phyloP scores from a whole-genome alignment of 1,284 basidiomycete genomes.

The Paramarasmius palmivorus region DNA sequence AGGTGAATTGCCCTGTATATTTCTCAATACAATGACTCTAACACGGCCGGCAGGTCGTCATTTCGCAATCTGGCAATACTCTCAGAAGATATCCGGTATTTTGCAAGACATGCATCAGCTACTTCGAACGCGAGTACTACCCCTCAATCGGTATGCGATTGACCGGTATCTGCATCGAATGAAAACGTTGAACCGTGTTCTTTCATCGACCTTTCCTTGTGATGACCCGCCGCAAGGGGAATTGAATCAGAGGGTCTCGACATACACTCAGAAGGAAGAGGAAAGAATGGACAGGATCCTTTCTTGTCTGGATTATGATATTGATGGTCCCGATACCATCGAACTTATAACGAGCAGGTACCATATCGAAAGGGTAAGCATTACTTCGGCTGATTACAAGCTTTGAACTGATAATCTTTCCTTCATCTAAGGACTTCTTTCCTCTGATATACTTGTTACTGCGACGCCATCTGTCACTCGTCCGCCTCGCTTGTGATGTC shows the following conservation, averaged over 20 bases:
- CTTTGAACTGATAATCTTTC: background rate
- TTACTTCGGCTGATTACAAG: background rate
- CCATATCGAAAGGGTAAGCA: constrained; percentile 14
- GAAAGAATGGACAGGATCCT: constrained; percentile 9
- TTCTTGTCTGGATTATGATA: constrained; percentile 10
- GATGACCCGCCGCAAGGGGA: constrained; percentile 3
- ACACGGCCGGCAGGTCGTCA: constrained; percentile 8
- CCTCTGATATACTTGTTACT: constrained; percentile 13
- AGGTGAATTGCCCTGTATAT: constrained; percentile 2
- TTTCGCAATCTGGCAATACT: constrained; percentile 11
- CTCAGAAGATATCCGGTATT: constrained; percentile 9
- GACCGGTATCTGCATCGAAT: constrained; percentile 4
- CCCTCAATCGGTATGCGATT: constrained; percentile 7
- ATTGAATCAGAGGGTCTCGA: constrained; percentile 2
- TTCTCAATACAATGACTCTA: background rate
- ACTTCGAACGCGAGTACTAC: constrained; percentile 5
- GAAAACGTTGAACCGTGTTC: constrained; percentile 6
- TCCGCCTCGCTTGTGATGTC: background rate
- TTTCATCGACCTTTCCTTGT: constrained; percentile 5
- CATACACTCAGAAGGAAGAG: constrained; percentile 11
- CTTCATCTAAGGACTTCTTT: constrained; percentile 7
- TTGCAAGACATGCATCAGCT: constrained; percentile 2
- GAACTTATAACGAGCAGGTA: constrained; percentile 8
- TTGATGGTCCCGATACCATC: constrained; percentile 15
- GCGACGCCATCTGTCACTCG: constrained; percentile 5